Conservation (phyloP, 768 basidiomycete genomes). For the Suillus bovinus region DNA sequence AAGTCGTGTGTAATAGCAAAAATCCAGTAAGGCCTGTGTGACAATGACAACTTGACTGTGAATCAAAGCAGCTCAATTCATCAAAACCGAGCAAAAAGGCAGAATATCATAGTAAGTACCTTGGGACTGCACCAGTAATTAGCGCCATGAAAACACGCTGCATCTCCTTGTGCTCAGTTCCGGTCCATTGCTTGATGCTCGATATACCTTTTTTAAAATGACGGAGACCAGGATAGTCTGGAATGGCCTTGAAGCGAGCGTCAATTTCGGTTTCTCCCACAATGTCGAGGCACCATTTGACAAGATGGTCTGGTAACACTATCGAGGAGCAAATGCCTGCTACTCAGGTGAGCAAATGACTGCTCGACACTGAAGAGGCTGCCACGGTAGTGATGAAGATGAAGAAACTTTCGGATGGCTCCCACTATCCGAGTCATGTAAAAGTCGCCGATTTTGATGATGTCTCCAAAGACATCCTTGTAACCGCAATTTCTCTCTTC, state of each 20-base stretch:
- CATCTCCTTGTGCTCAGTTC: no score
- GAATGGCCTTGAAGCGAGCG: neutral
- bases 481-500: neutral
- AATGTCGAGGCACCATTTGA: conserved; percentile 41
- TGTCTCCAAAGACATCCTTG: neutral
- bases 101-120: no score
- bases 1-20: neutral
- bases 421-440: neutral
- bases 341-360: neutral
- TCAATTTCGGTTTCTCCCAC: neutral
- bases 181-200: no score
- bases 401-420: neutral
- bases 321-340: neutral
- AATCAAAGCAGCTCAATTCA: neutral
- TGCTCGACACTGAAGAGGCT: neutral
- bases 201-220: neutral
- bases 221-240: neutral
- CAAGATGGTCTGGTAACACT: conserved; percentile 32
- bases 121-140: neutral
- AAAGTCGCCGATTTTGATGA: neutral
- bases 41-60: neutral
- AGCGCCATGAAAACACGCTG: neutral
- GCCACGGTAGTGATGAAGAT: neutral
- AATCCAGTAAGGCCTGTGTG: neutral
- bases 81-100: neutral